Base-by-base conservation (phyloP, 2,329 filamentous ascomycete species). In the Apiospora rasikravindrae region DNA sequence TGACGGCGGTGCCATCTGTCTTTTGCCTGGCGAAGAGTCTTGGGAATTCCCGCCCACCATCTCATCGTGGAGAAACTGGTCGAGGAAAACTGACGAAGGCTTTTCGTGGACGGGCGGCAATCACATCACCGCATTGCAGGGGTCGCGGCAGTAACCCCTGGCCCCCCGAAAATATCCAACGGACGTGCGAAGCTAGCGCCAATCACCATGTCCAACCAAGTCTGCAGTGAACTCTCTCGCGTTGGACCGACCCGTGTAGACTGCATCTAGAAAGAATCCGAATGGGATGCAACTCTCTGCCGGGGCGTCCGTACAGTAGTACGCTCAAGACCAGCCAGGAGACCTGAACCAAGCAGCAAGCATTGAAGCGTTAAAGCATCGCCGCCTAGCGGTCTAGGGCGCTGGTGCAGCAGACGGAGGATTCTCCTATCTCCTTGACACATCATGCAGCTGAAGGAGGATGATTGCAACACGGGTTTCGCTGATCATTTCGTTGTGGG, bases 131-230 rank as follows among this genome's bases (percentile, higher is more conserved):
- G 2, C n/a, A 22, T 22, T 64, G 57, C 57, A 64, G 57, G 57
- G 57, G 57, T 64, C 57, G 57, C 57, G 57, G 57, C 33, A 64
- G 33, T 40, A 40, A 64, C 33, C 33, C 57, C 57, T 64, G 57
- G 33, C n/a, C 33, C 57, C 57, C 57, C 57, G 57, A 64, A 24
- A 11, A 64, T 13, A 64, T 40, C 57, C 57, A 64, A 40, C 57
- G 33, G 57, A 24, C 49, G 49, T 51, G n/a, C 57, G 19, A 64
- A 64, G 19, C 57, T 64, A 37, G 57, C 29, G 33, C 57, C 57
- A 64, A 64, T 64, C 57, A 37, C 5, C 57, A 61, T 37, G 53
- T 7, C 29, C 29, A 33, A 61, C 16, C 53, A 61, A 22, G 11
- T 53, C 24, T 53, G 49, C 49, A 53, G 49, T 53, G 24, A 26